Evolutionary conservation across 164 flowering plant species (phyloP).

Genomic region (Stephania cephalantha): DNA sequence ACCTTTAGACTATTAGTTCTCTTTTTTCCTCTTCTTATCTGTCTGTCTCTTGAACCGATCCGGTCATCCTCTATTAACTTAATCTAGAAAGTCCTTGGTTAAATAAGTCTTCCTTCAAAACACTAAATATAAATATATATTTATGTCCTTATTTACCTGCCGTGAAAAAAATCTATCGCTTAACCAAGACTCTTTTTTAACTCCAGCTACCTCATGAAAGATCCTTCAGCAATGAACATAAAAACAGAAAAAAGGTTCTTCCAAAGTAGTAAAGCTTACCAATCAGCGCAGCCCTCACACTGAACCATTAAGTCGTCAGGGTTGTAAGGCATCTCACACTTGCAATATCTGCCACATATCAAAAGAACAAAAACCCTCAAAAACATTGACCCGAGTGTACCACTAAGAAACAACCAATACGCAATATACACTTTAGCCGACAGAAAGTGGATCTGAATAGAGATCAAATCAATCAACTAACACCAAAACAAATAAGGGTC

Average conservation of each 20-base stretch:
- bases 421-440: not conserved
- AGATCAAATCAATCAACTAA: not conserved
- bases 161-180: no score
- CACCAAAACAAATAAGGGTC: not conserved
- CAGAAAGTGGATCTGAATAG: not conserved
- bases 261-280: constrained; percentile 32
- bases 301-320: constrained; percentile 82
- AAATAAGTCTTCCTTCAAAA: no score
- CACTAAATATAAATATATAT: no score
- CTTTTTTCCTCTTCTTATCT: no score
- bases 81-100: no score
- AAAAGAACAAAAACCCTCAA: not conserved
- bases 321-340: constrained; percentile 82
- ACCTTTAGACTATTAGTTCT: no score
- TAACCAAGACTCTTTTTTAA: not conserved
- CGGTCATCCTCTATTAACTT: no score
- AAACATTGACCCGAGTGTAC: not conserved
- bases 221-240: not conserved
- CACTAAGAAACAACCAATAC: not conserved
- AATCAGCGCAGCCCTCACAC: constrained; percentile 72
- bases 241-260: not conserved
- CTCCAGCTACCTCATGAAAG: not conserved
- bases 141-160: no score
- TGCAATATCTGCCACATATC: constrained; percentile 56
- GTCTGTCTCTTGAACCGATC: no score